Evolutionary conservation across 495 filamentous ascomycete genomes (phyloP).

Genomic region (Evernia prunastri): DNA sequence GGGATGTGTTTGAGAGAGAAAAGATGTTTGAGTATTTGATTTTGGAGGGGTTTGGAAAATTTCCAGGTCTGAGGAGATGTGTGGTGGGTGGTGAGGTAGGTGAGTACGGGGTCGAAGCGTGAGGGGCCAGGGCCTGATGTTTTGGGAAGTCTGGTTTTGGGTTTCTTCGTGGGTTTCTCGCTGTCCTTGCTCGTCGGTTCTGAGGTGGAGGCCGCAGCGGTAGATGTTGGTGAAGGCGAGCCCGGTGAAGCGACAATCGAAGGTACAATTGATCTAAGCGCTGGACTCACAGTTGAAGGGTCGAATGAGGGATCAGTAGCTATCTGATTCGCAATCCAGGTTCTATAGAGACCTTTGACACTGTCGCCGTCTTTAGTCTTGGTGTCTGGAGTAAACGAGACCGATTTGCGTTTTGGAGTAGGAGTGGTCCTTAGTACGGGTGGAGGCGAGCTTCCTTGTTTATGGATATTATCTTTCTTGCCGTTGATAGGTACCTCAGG

Average conservation of each 20-base stretch:
- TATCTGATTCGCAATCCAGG: slow-evolving; percentile 38
- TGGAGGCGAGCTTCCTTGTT: slow-evolving; percentile 26
- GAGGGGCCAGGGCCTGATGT: slow-evolving; percentile 15
- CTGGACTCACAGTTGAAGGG: slow-evolving; percentile 24
- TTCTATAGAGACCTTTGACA: slow-evolving; percentile 39
- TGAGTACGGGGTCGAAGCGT: slow-evolving; percentile 55
- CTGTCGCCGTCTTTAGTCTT: slow-evolving; percentile 55
- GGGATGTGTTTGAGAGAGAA: slow-evolving; percentile 64
- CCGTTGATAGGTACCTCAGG: neutral
- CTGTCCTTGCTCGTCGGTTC: slow-evolving; percentile 20
- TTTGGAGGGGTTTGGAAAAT: slow-evolving; percentile 88
- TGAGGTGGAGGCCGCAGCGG: slow-evolving; percentile 9
- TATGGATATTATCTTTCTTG: slow-evolving; percentile 5
- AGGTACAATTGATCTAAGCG: slow-evolving; percentile 16
- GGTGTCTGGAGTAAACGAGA: slow-evolving; percentile 67
- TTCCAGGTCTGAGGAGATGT: slow-evolving; percentile 67
- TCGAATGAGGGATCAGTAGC: slow-evolving; percentile 26
- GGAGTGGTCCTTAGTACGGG: slow-evolving; percentile 6
- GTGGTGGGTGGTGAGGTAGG: slow-evolving; percentile 66
- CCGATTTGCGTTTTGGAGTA: slow-evolving; percentile 49
- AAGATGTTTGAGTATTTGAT: slow-evolving; percentile 70
- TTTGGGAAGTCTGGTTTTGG: slow-evolving; percentile 24
- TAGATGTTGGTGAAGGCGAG: slow-evolving; percentile 8
- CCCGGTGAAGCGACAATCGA: neutral
- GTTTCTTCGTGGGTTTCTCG: slow-evolving; percentile 35